Conservation (phyloP, 1,139 yeast species). For the Insectozyma bohioensis region DNA sequence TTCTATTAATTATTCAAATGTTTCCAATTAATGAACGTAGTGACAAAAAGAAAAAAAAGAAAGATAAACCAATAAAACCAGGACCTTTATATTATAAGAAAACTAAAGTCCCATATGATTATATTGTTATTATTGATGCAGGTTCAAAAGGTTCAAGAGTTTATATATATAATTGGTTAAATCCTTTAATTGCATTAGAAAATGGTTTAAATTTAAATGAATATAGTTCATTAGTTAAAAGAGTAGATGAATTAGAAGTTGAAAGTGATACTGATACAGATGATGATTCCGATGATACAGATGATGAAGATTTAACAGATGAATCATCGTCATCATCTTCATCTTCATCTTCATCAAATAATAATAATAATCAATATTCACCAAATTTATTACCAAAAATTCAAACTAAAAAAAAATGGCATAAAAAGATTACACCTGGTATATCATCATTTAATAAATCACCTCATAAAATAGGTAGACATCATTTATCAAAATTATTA, state of each 20-base stretch:
- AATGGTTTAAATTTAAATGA: conserved; percentile 20
- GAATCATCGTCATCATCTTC: too few relatives aligned
- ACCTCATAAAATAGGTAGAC: conserved; percentile 56
- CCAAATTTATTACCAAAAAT: conserved; percentile 40
- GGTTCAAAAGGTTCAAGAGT: conserved; percentile 84
- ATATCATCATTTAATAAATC: conserved; percentile 53
- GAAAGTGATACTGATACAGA: conserved; percentile 16
- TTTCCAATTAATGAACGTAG: too few relatives aligned
- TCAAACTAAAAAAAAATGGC: conserved; percentile 51
- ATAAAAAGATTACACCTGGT: conserved; percentile 66
- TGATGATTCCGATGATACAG: conserved; percentile 16
- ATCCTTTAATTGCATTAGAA: conserved; percentile 38
- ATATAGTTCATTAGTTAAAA: conserved; percentile 9
- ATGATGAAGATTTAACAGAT: too few relatives aligned
- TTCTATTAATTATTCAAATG: too few relatives aligned
- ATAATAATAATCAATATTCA: conserved; percentile 4
- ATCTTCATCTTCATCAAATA: too few relatives aligned
- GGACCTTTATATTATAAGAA: conserved; percentile 36
- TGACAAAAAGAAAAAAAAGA: too few relatives aligned
- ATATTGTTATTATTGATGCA: conserved; percentile 74
- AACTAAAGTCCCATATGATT: conserved; percentile 56
- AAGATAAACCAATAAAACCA: conserved; percentile 13
- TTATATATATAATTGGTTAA: conserved; percentile 68
- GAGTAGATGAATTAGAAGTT: conserved; percentile 12
- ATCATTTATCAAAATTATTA: conserved; percentile 58